Evolutionary conservation across 2,329 filamentous ascomycete genomes (phyloP).

Genomic region (Trichothecium roseum): DNA sequence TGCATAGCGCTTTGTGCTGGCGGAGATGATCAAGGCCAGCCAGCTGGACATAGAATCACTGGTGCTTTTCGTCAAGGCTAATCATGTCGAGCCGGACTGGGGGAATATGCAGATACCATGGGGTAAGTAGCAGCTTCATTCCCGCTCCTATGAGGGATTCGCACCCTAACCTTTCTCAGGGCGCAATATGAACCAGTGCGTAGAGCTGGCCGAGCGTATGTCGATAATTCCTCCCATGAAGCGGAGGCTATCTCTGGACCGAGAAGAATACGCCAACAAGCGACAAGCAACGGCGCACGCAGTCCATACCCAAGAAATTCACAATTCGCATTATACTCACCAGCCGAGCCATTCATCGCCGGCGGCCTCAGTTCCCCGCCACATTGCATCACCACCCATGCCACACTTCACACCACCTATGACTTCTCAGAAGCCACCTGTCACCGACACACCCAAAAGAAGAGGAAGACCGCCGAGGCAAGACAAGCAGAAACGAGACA

Average conservation of each 20-base stretch:
- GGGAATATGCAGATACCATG: constrained; percentile 35
- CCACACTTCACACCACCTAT: constrained; percentile 12
- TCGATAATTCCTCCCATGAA: constrained; percentile 21
- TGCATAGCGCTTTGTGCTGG: constrained; percentile 44
- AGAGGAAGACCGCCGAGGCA: constrained; percentile 34
- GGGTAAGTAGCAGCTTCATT: constrained; percentile 23
- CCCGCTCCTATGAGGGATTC: too few species aligned
- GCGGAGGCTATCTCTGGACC: constrained; percentile 23
- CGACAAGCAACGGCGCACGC: neutral
- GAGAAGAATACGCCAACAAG: constrained; percentile 13
- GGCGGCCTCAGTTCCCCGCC: constrained; percentile 1
- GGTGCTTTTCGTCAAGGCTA: constrained; percentile 33
- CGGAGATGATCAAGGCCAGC: constrained; percentile 48
- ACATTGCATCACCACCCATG: constrained; percentile 7
- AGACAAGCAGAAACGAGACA: constrained; percentile 24
- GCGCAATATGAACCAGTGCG: constrained; percentile 36
- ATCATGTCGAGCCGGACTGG: constrained; percentile 32
- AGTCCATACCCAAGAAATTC: constrained; percentile 6
- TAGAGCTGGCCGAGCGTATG: constrained; percentile 27
- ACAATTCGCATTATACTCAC: constrained; percentile 2
- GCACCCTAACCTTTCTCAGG: constrained; percentile 19
- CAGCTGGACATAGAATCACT: constrained; percentile 34
- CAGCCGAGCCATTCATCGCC: neutral
- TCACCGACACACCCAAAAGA: constrained; percentile 21
- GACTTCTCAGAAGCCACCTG: constrained; percentile 5